A percentile compares a stretch with the other conserved stretches of the same genome.
These are phyloP conservation scores for Myriosclerotinia duriaeana DNA, from an alignment of 2,329 filamentous ascomycete species.

Conservation along the genomic window DNA sequence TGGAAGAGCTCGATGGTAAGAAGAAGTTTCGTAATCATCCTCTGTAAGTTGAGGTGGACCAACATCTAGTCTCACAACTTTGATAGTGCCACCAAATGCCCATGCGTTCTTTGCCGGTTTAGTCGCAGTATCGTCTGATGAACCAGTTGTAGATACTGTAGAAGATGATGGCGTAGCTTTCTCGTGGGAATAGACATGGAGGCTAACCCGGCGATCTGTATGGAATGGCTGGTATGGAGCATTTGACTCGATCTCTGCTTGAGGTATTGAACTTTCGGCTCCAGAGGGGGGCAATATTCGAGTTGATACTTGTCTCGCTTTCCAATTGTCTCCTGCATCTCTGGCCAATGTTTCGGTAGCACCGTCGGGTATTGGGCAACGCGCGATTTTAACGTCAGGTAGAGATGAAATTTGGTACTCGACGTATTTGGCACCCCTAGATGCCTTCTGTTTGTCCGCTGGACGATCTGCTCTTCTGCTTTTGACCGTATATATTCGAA, in stretches of 20 bases:
- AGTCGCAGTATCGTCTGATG: conserved; percentile 29
- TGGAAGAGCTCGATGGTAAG: conserved; percentile 59
- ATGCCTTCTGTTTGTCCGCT: conserved; percentile 57
- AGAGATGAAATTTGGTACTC: conserved; percentile 67
- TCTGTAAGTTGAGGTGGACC: conserved; percentile 50
- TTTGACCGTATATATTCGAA: conserved; percentile 58
- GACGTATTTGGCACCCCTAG: conserved; percentile 36
- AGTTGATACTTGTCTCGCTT: conserved; percentile 42
- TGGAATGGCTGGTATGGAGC: conserved; percentile 96
- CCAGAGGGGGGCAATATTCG: conserved; percentile 44
- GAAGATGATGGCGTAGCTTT: conserved; percentile 29
- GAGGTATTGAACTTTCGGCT: conserved; percentile 63
- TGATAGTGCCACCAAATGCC: conserved; percentile 61
- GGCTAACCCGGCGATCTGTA: conserved; percentile 78
- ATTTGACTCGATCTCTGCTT: conserved; percentile 92
- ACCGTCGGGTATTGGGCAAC: conserved; percentile 51
- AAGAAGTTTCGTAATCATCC: conserved; percentile 49
- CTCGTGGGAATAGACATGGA: conserved; percentile 60
- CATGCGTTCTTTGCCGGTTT: conserved; percentile 43
- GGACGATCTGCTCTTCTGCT: conserved; percentile 52
- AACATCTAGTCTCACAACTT: conserved; percentile 52
- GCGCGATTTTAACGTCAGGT: conserved; percentile 58
- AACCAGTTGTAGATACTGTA: conserved; percentile 36
- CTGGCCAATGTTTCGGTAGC: conserved; percentile 37
- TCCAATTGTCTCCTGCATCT: conserved; percentile 38